Evolutionary conservation across 345 rosid genomes (phyloP), one percentile per base, ranked within the genome.

Genomic region (Corymbia maculata): DNA sequence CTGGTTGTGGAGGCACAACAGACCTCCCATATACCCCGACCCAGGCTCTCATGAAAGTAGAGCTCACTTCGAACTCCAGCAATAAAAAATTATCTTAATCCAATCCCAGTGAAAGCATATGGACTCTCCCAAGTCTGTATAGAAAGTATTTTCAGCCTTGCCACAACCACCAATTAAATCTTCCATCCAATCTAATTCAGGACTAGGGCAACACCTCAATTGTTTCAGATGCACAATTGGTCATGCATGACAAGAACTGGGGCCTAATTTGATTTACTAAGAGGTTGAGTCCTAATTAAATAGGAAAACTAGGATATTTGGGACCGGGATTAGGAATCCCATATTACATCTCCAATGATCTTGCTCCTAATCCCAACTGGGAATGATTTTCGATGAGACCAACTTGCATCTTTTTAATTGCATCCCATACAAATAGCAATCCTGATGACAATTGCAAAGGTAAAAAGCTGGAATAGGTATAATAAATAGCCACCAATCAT

Each of bases 1-100:
- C 0, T 57, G 28, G 26, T 57, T 57, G 61, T 55, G 61, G 0
- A 55, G 61, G 1, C 1, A 55, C 12, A 21, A 5, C 28, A 0
- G 0, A 21, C 61, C 61, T 55, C 28, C 61, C 61, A 55, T 22
- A 8, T 55, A 9, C 12, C 28, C 6, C 26, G 7, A 55, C 61
- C 26, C 1, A 55, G 21, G 55, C 26, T 55, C 61, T 4, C 61
- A 22, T 22, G 0, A 0, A 55, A 8, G 13, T 55, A 22, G 28
- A 55, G 28, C 61, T 19, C 28, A 55, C 11, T 8, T 55, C 10
- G 4, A 55, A 55, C 61, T 55, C 26, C 5, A 53, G 9, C 61
- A 55, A 55, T 55, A 6, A 52, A 36, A 36, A 4, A 4, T 36
- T 36, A 36, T 36, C 42, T 36, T 36, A 36, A 36, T 55, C 26